Evolutionary conservation across 2,329 filamentous ascomycete species (phyloP), one percentile per base, ranked within the genome.

Genomic region (Talaromyces albobiverticillius): DNA sequence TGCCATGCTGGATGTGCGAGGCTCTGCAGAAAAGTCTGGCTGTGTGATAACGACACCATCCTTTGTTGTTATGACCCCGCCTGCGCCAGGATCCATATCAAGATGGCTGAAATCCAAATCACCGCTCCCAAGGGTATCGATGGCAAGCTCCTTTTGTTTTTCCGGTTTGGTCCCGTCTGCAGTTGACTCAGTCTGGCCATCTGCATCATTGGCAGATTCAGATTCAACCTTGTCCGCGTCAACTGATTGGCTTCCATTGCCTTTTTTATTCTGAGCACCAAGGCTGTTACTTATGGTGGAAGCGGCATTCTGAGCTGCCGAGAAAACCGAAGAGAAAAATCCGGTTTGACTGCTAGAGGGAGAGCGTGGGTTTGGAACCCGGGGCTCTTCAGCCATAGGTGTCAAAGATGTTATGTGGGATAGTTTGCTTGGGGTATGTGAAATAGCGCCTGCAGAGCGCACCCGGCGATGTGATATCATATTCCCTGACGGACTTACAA

Each of bases 301-400:
- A 13, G 92, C 91, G 41, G 93, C 93, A 80, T 88, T 96, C 71
- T 97, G 93, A 16, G 94, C 94, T 43, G 88, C 93, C 38, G 90
- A 93, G 60, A 99, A 84, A 67, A 99, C 89, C 23, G 89, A 92
- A 4, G 90, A 95, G 73, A 99, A 97, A 76, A 99, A 97, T 1
- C 91, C 86, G 29, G 71, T 72, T 52, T 74, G 73, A 29, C 72
- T 74, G n/a, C 82, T 80, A 26, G 82, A 77, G 31, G 83, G 64
- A 62, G 81, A 78, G 57, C 83, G 84, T n/a, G 76, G 67, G 53
- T 70, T 63, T 60, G 77, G 49, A 58, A 73, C 58, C 57, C 71
- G 71, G 3, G 71, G 65, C 62, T 86, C 86, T 69, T 96, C 92
- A 34, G 83, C 78, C 0, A 86, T 88, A 7, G 91, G 89, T 3